Evolutionary conservation across 1,284 basidiomycete species (phyloP).

Genomic region (Gymnopus androsaceus): DNA sequence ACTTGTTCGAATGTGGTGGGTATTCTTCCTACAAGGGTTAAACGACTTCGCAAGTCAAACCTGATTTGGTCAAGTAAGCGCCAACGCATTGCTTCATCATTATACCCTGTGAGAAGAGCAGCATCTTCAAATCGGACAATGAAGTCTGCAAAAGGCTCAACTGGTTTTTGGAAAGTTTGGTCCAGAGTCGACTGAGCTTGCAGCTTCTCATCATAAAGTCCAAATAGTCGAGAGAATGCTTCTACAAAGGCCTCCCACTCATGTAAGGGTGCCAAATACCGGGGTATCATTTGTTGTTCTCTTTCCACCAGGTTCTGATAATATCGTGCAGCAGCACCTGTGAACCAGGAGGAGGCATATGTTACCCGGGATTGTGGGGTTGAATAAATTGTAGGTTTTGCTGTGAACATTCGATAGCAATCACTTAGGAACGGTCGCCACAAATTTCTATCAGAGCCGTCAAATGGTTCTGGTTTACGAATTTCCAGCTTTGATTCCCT

Average conservation of each 20-base stretch:
- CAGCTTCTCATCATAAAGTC: not conserved
- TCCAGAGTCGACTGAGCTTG: not conserved
- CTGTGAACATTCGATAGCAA: not conserved
- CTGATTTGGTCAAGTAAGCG: not conserved
- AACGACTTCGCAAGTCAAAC: not conserved
- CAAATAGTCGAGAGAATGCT: not conserved
- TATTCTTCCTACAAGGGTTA: not conserved
- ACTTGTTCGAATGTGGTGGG: not conserved
- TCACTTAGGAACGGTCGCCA: not conserved
- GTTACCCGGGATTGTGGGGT: not conserved
- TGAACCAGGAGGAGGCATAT: not conserved
- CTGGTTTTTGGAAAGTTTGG: not conserved
- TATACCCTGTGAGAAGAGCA: not conserved
- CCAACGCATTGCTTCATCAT: not conserved
- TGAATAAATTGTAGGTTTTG: no score
- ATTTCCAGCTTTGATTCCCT: no score
- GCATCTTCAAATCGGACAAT: slow-evolving; percentile 6
- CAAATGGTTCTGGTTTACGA: not conserved
- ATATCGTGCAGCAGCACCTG: not conserved
- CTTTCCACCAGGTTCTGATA: not conserved
- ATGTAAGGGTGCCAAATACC: no score
- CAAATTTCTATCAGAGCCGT: not conserved
- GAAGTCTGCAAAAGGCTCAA: no score
- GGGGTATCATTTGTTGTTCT: not conserved
- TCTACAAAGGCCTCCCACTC: not conserved